A percentile compares a stretch with the other conserved stretches of the same genome.
Evolutionary conservation across 106 monocot species (phyloP).

Genomic region (Dendrobium chrysotoxum): DNA sequence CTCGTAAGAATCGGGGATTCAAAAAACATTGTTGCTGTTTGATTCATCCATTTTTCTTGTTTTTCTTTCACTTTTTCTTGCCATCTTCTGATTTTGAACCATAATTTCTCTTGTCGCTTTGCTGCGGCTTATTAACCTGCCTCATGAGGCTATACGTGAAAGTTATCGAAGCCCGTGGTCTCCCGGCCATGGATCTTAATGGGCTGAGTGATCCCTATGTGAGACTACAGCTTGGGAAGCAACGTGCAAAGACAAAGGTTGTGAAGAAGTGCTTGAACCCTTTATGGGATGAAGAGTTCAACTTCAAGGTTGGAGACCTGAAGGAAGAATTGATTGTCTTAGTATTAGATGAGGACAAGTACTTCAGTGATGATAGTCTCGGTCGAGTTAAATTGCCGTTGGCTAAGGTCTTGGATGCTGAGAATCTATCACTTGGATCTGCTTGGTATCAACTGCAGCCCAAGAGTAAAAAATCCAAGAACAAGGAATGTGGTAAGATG

Average conservation of each 20-base stretch:
- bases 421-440: slow-evolving; percentile 44
- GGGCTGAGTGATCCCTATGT: slow-evolving; percentile 70
- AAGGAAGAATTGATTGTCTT: slow-evolving; percentile 43
- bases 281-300: slow-evolving; percentile 71
- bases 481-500: slow-evolving; percentile 55
- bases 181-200: slow-evolving; percentile 45
- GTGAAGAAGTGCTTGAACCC: slow-evolving; percentile 55
- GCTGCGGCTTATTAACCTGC: neutral
- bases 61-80: neutral
- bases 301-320: slow-evolving; percentile 53
- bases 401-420: slow-evolving; percentile 35
- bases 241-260: slow-evolving; percentile 40
- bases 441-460: slow-evolving; percentile 67
- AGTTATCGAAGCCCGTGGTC: slow-evolving; percentile 63
- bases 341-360: slow-evolving; percentile 65
- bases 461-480: slow-evolving; percentile 54
- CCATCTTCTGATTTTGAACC: neutral
- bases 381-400: slow-evolving; percentile 49
- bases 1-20: neutral
- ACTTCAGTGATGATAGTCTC: slow-evolving; percentile 52
- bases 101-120: neutral
- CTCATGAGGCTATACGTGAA: slow-evolving; percentile 58
- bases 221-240: slow-evolving; percentile 58
- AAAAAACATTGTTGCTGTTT: neutral
- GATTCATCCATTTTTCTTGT: neutral